Base-by-base conservation (phyloP, 306 rosid genomes). In the Ochetophila trinervis region DNA sequence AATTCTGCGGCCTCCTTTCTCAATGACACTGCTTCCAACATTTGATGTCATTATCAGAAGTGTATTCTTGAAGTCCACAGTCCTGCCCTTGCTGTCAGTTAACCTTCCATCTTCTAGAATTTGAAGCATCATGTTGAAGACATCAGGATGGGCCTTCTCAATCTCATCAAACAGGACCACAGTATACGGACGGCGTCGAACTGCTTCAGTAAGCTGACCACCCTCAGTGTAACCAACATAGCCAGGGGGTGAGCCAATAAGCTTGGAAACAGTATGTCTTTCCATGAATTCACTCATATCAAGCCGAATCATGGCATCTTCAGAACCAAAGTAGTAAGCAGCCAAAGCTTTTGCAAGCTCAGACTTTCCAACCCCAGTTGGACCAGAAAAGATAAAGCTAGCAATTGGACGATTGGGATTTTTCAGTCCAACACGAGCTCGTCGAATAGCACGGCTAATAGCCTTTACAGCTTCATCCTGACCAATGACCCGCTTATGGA, bases 61-160 rank as follows among this genome's bases (percentile, higher is more conserved):
- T 20, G 88, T 84, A 69, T 84, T 84, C 81, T 84, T 84, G 78
- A 84, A 84, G 75, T 84, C 88, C 53, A 84, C 88, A 4, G 88
- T 84, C 68, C 88, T 78, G 14, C 88, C 88, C 76, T 84, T 84
- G 23, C 88, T 84, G 56, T 84, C 88, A 52, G 88, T 84, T 65
- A 84, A 76, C 70, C 88, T 84, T 37, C 88, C 88, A 75, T 84
- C 88, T 73, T 84, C 88, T 14, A 84, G 78, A 60, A 84, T 84
- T 72, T 84, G 85, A 75, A 84, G 88, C 88, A 84, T 84, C 88
- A 84, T 78, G 70, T 84, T 84, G 65, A 84, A 84, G 20, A 84
- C 85, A 40, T 40, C 45, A 8, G 45, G 45, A 12, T 40, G 45
- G 45, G 45, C 45, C 12, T 40, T 40, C 15, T 84, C 88, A 75